These are phyloP conservation scores for Hyphopichia homilentoma DNA, from an alignment of 805 yeast species.

Conservation along the genomic window DNA sequence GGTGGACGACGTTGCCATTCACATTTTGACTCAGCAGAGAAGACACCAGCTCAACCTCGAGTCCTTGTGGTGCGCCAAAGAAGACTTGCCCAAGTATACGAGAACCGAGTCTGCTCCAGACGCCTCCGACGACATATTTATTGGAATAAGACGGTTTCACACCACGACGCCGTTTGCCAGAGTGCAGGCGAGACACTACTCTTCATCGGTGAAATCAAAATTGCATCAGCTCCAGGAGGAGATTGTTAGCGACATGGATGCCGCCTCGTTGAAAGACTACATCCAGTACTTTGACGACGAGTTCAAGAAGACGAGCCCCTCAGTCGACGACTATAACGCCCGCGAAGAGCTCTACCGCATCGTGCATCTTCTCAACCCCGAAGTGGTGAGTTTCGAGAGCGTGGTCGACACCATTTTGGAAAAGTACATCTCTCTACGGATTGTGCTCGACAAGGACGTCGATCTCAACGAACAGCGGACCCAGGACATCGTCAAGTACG, in stretches of 20 bases:
- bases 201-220: too few relatives aligned
- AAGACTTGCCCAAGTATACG: slow-evolving; percentile 28
- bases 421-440: slow-evolving; percentile 22
- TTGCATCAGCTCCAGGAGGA: too few relatives aligned
- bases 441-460: slow-evolving; percentile 7
- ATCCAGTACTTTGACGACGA: slow-evolving; percentile 1
- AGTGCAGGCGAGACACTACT: background rate
- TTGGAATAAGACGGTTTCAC: slow-evolving; percentile 45
- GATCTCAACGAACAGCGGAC: slow-evolving; percentile 14
- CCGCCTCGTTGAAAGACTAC: background rate
- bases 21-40: slow-evolving; percentile 68
- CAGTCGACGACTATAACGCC: background rate
- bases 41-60: slow-evolving; percentile 70
- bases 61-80: slow-evolving; percentile 53
- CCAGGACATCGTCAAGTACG: slow-evolving; percentile 26
- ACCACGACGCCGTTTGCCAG: slow-evolving; percentile 20
- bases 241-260: too few relatives aligned
- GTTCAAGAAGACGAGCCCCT: slow-evolving; percentile 7
- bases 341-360: slow-evolving; percentile 15
- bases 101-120: slow-evolving; percentile 10
- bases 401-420: slow-evolving; percentile 21
- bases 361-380: slow-evolving; percentile 24
- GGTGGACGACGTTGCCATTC: slow-evolving; percentile 61
- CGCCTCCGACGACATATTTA: slow-evolving; percentile 36
- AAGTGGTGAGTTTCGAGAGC: slow-evolving; percentile 19